phyloP scores from a whole-genome alignment of 768 basidiomycete genomes.

The Paxillus rubicundulus region DNA sequence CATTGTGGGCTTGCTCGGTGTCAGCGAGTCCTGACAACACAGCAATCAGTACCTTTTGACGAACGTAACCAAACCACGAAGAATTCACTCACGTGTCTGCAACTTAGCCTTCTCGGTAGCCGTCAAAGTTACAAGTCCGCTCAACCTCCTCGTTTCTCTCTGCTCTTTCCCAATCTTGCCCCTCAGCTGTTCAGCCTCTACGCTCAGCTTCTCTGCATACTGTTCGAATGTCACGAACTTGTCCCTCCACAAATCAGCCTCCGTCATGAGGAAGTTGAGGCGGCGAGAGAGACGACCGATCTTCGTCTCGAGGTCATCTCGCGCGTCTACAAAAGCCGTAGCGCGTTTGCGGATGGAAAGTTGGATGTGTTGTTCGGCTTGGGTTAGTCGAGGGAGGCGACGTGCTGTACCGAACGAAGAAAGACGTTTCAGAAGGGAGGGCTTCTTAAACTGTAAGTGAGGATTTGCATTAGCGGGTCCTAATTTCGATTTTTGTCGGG shows the following conservation, averaged over 20 bases:
- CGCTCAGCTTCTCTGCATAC: conserved; percentile 87
- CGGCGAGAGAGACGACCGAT: conserved; percentile 83
- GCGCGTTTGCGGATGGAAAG: conserved; percentile 89
- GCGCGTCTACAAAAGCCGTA: conserved; percentile 90
- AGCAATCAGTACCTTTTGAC: conserved; percentile 2
- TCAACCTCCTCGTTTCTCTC: conserved; percentile 80
- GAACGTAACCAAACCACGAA: not conserved
- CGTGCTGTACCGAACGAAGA: conserved; percentile 70
- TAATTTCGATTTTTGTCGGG: not conserved
- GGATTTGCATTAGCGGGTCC: conserved; percentile 6
- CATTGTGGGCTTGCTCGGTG: conserved; percentile 77
- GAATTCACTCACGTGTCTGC: conserved; percentile 61
- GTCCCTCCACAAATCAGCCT: conserved; percentile 86
- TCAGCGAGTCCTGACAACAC: conserved; percentile 62
- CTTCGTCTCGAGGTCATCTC: conserved; percentile 92
- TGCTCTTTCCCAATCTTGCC: conserved; percentile 90
- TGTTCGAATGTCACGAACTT: conserved; percentile 94
- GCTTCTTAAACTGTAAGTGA: conserved; percentile 73
- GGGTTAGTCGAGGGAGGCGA: conserved; percentile 68
- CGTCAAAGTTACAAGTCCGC: conserved; percentile 73
- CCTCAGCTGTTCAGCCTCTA: conserved; percentile 81
- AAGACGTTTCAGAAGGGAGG: conserved; percentile 82
- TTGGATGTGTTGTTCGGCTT: conserved; percentile 83
- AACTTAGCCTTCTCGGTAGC: conserved; percentile 76
- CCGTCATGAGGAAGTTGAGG: conserved; percentile 90